Evolutionary conservation across 1,284 basidiomycete species (phyloP).

Genomic region (Meira nashicola): DNA sequence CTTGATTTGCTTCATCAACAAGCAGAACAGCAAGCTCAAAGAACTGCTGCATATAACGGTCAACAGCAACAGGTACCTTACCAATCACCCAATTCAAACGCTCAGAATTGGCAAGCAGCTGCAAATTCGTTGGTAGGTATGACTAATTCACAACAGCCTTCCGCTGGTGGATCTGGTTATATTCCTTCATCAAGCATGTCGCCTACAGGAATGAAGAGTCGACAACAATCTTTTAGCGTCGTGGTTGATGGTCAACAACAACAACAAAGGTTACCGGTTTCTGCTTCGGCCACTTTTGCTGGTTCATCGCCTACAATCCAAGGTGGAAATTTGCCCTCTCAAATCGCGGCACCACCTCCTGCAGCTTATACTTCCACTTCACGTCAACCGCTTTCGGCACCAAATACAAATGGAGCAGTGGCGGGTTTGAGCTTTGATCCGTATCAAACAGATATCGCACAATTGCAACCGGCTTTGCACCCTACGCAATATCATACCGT

Average conservation of each 20-base stretch:
- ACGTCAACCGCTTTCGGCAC: background rate
- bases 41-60: background rate
- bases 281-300: background rate
- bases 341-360: slow-evolving; percentile 7
- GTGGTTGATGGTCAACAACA: slow-evolving; percentile 19
- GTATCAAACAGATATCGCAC: slow-evolving; percentile 17
- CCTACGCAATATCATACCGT: slow-evolving; percentile 16
- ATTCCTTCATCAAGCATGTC: background rate
- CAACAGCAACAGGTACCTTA: slow-evolving; percentile 4
- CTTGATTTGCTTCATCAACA: slow-evolving; percentile 34
- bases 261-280: slow-evolving; percentile 8
- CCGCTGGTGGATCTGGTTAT: background rate
- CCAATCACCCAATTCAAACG: slow-evolving; percentile 1
- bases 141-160: background rate
- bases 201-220: slow-evolving; percentile 4
- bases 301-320: background rate
- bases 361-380: slow-evolving; percentile 10
- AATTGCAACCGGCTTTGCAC: slow-evolving; percentile 16
- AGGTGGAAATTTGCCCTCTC: background rate
- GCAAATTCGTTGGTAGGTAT: slow-evolving; percentile 3
- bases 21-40: background rate
- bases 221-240: background rate
- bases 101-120: background rate
- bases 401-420: background rate
- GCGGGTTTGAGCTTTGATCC: slow-evolving; percentile 12